Base-by-base conservation (phyloP, 208 protist genomes). In the Polymyxa betae region DNA sequence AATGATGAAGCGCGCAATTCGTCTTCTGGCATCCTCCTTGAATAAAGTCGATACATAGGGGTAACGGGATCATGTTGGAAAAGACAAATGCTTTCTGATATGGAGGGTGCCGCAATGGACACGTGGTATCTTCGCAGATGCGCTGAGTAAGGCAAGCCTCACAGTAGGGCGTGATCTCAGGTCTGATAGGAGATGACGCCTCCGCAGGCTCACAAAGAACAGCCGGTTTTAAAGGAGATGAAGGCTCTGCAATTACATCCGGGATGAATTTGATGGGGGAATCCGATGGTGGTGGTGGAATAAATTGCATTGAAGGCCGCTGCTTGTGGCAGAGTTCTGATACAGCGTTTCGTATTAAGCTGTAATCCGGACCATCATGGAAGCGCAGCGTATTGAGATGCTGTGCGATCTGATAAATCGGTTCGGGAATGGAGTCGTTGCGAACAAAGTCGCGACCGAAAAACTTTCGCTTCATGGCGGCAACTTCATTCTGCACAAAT, bases 371-470 rank as follows among this genome's bases (percentile, higher is more conserved):
- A 43, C 5, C n/a, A 43, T 82, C 72, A 43, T 35, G 16, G n/a
- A 82, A 82, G 16, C 72, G 72, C 12, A 82, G n/a, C 16, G 16
- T n/a, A 43, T 82, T 82, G 16, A 82, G n/a, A 82, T 82, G 72
- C 5, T 35, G 16, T 45, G 40, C n/a, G 5, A 82, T 82, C n/a
- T 82, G 16, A n/a, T 82, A 82, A 20, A 82, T n/a, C 16, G 72
- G 40, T 38, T 82, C 72, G 5, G 72, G 72, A 82, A 82, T 35
- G 16, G 16, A 20, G 5, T 82, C 72, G 16, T 38, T 5, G 5
- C 72, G 5, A 5, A 40, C n/a, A 43, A n/a, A 5, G 35, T 82
- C 35, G n/a, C 16, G n/a, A 35, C 72, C 72, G 40, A 82, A 82
- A 5, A 82, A 38, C 5, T 5, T 40, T 5, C 10, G 16, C 40